These are phyloP conservation scores for Paraphysoderma sedebokerense DNA, from an alignment of 371 early-diverging fungal genomes.

Conservation along the genomic window DNA sequence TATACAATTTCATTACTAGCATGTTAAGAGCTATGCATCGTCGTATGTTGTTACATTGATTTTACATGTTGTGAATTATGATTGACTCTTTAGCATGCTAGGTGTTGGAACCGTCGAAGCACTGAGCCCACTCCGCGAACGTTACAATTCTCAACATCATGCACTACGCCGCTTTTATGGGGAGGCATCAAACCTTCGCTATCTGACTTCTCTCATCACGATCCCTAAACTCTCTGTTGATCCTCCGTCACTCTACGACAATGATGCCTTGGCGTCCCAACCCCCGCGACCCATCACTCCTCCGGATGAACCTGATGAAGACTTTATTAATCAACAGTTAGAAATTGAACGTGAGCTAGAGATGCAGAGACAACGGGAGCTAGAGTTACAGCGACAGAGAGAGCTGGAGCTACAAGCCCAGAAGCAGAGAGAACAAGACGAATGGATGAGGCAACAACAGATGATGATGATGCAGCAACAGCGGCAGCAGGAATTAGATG, in stretches of 20 bases:
- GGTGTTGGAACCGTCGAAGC: conserved; percentile 54
- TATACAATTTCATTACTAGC: conserved; percentile 84
- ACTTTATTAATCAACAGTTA: conserved; percentile 8
- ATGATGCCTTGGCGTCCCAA: not conserved
- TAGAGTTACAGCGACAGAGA: conserved; percentile 46
- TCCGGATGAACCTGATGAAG: conserved; percentile 5
- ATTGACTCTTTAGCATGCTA: not conserved
- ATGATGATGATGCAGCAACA: conserved; percentile 31
- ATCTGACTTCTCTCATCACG: conserved; percentile 77
- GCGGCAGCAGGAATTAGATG: conserved; percentile 23
- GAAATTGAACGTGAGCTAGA: conserved; percentile 35
- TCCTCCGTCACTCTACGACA: conserved; percentile 2
- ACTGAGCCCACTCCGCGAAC: conserved; percentile 64
- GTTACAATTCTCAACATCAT: conserved; percentile 72
- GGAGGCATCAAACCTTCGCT: conserved; percentile 74
- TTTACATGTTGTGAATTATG: not conserved
- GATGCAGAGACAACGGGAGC: conserved; percentile 31
- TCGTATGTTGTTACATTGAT: conserved; percentile 28
- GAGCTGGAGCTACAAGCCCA: conserved; percentile 52
- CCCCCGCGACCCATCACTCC: not conserved
- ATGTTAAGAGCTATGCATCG: conserved; percentile 94
- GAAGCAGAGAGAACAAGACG: conserved; percentile 30
- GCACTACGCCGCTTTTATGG: conserved; percentile 74
- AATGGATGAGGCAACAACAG: conserved; percentile 35
- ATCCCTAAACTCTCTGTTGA: conserved; percentile 55